Evolutionary conservation across 2,329 filamentous ascomycete genomes (phyloP).

Genomic region (Truncatella angustata): DNA sequence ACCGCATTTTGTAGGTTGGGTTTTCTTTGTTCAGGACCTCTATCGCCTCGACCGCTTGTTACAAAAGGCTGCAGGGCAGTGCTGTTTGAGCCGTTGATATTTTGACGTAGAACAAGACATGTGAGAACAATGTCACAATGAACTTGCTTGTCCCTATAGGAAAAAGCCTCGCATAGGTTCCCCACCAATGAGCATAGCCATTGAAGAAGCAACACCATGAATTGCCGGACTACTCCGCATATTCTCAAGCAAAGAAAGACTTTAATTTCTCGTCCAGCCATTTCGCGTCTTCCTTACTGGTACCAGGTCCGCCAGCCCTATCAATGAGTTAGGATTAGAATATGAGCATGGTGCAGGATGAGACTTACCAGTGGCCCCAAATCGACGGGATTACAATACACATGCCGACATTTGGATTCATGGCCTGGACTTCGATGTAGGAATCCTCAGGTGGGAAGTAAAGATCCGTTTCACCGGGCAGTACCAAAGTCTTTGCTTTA

Average conservation of each 20-base stretch:
- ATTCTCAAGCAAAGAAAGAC: slow-evolving; percentile 34
- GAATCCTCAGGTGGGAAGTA: slow-evolving; percentile 84
- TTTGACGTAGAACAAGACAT: too few relatives aligned
- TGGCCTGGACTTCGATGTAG: slow-evolving; percentile 63
- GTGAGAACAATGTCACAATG: too few relatives aligned
- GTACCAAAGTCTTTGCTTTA: slow-evolving; percentile 68
- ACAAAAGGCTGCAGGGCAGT: not conserved
- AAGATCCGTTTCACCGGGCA: slow-evolving; percentile 72
- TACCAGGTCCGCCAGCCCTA: slow-evolving; percentile 66
- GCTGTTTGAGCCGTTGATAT: too few relatives aligned
- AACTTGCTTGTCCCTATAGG: too few relatives aligned
- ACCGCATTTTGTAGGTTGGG: not conserved
- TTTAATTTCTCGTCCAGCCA: slow-evolving; percentile 67
- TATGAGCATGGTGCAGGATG: not conserved
- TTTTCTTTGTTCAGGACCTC: not conserved
- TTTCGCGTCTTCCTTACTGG: slow-evolving; percentile 67
- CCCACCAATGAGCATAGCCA: not conserved
- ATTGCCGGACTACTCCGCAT: not conserved
- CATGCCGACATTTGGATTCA: slow-evolving; percentile 31
- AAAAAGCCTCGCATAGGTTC: too few relatives aligned
- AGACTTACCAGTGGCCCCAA: slow-evolving; percentile 38
- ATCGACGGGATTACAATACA: slow-evolving; percentile 38
- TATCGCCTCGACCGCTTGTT: not conserved
- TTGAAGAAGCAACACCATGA: not conserved
- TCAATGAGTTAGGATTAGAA: not conserved